These are phyloP conservation scores for Globisporangium alternatum DNA, from an alignment of 352 stramenopile species.

Conservation along the genomic window DNA sequence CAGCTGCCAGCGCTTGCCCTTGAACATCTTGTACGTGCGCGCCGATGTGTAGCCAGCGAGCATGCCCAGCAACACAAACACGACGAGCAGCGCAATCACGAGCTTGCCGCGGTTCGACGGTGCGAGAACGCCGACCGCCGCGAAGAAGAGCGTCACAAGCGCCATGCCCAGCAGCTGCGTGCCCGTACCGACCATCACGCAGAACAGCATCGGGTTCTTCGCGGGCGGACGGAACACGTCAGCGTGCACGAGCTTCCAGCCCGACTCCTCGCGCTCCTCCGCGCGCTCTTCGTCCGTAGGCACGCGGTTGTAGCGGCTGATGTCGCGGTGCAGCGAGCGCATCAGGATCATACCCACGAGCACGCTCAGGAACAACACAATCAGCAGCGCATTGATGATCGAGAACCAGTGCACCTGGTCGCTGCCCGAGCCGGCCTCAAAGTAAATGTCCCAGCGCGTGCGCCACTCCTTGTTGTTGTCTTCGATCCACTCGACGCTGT, in stretches of 20 bases:
- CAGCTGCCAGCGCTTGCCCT: constrained; percentile 98
- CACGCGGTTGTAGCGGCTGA: constrained; percentile 97
- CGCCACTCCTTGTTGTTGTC: constrained; percentile 96
- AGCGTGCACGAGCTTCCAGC: constrained; percentile 99
- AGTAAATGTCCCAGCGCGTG: constrained; percentile 99
- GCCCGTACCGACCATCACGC: constrained; percentile 96
- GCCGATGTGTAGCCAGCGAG: constrained; percentile 96
- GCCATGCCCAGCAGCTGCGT: constrained; percentile 96
- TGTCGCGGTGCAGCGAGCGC: constrained; percentile 97
- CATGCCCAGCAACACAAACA: constrained; percentile 97
- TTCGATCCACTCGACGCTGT: constrained; percentile 97
- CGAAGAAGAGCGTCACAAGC: constrained; percentile 96
- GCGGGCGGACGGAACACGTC: constrained; percentile 98
- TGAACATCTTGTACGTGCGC: constrained; percentile 99
- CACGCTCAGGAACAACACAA: constrained; percentile 98
- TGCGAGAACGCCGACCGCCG: constrained; percentile 94
- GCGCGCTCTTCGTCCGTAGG: constrained; percentile 95
- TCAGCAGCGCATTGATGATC: constrained; percentile 99
- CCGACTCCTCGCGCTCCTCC: constrained; percentile 97
- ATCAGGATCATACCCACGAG: constrained; percentile 99
- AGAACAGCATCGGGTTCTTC: constrained; percentile 95
- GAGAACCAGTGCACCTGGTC: constrained; percentile 99
- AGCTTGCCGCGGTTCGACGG: constrained; percentile 97
- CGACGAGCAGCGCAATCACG: constrained; percentile 96
- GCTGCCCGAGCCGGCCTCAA: constrained; percentile 86